A percentile compares a stretch with the other conserved stretches of the same genome.
phyloP scores from a whole-genome alignment of 2,329 filamentous ascomycete genomes.

The Fusarium citri region DNA sequence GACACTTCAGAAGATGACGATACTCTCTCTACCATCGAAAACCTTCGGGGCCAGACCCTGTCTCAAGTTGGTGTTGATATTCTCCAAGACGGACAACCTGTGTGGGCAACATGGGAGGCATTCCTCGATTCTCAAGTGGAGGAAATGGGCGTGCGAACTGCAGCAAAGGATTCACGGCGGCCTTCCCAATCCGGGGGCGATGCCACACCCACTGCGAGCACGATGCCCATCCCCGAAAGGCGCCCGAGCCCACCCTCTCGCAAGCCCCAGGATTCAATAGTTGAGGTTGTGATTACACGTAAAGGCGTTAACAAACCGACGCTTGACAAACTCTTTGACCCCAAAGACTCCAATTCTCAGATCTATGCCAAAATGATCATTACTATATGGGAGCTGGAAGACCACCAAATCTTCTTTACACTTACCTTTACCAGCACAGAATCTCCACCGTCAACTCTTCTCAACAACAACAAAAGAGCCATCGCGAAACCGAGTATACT shows the following conservation, averaged over 20 bases:
- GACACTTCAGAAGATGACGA: constrained; percentile 56
- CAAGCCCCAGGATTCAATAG: constrained; percentile 68
- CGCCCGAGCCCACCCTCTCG: constrained; percentile 38
- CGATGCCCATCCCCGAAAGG: constrained; percentile 51
- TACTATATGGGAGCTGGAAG: constrained; percentile 77
- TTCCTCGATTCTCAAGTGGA: constrained; percentile 66
- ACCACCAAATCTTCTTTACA: constrained; percentile 76
- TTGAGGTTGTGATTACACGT: constrained; percentile 75
- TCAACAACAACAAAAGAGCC: constrained; percentile 51
- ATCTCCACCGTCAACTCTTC: constrained; percentile 50
- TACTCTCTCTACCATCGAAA: constrained; percentile 63
- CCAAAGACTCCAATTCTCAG: constrained; percentile 54
- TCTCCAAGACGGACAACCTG: constrained; percentile 72
- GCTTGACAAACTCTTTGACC: constrained; percentile 50
- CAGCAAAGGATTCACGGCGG: constrained; percentile 39
- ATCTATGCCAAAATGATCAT: constrained; percentile 80
- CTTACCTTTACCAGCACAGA: constrained; percentile 77
- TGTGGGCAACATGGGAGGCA: constrained; percentile 69
- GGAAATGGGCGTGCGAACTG: constrained; percentile 54
- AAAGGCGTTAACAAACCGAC: constrained; percentile 56
- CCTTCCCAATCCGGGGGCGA: constrained; percentile 47
- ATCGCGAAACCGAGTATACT: constrained; percentile 55
- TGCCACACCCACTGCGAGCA: constrained; percentile 52
- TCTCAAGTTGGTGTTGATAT: constrained; percentile 79
- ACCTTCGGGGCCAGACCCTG: constrained; percentile 73